Evolutionary conservation across 257 asterid species (phyloP), one percentile per base, ranked within the genome.

Genomic region (Capsicum baccatum): DNA sequence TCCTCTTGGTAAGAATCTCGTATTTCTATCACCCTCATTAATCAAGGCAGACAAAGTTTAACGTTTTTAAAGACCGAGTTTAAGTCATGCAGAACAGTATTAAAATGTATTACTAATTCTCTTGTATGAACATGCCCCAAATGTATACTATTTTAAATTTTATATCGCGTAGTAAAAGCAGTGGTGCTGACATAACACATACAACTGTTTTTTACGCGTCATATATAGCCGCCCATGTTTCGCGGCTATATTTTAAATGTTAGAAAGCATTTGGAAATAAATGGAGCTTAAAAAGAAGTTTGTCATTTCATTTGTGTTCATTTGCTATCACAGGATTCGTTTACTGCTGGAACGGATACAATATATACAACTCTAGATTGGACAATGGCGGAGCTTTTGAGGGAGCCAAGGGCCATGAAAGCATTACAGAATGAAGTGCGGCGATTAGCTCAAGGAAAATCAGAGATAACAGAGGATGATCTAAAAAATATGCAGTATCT

Each of bases 371-470:
- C 21, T 4, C 13, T 90, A 50, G 92, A 86, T 6, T 90, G 97
- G 95, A 9, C 84, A 5, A 84, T 87, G 82, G 56, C 90, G 8
- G 97, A 93, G 80, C 94, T 68, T 68, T 14, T 68, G 78, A 68
- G 78, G 78, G 33, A 59, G 8, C 33, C 66, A 68, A 39, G 78
- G 6, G 47, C 71, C n/a, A 33, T 64, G 71, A 13, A 64, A 33
- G 33, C n/a, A 64, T 64, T 64, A 64, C 90, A 90, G 8, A 52
- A 55, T 6, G 93, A 90, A 80, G 91, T 88, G 52, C 84, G 88
- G 56, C 21, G 39, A 66, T 58, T 47, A 9, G 84, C 81, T 1
- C 83, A 73, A 82, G 81, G 16, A 2, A 86, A 86, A 63, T 6
- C 81, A 37, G 83, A 63, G 13, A 68, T 91, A 84, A 83, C 55